These are phyloP conservation scores for Saccharomyces cerevisiae DNA, from an alignment of 805 yeast genomes.

Conservation along the genomic window DNA sequence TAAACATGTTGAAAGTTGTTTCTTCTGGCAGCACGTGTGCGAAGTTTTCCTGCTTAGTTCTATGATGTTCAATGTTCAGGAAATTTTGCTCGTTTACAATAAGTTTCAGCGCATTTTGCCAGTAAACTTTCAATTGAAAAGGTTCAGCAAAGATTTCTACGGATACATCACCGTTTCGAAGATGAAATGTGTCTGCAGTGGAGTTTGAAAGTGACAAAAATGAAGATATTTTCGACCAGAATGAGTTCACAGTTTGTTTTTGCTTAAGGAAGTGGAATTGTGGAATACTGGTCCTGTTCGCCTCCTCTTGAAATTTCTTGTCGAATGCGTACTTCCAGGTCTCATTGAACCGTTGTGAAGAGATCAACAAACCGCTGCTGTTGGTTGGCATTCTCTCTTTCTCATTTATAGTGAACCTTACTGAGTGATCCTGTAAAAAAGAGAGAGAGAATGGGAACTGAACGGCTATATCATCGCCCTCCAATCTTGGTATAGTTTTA, in stretches of 20 bases:
- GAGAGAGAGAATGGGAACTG: constrained; percentile 50
- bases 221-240: not conserved
- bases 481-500: constrained; percentile 34
- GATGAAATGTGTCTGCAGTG: not conserved
- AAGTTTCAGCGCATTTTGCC: constrained; percentile 41
- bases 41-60: constrained; percentile 40
- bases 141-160: not conserved
- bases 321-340: constrained; percentile 53
- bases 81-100: constrained; percentile 61
- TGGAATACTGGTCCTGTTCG: not conserved
- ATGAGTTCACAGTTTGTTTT: not conserved
- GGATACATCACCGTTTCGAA: not conserved
- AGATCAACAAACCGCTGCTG: constrained; percentile 29
- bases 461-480: constrained; percentile 31
- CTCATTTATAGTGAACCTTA: constrained; percentile 66
- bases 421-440: constrained; percentile 41
- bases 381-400: constrained; percentile 20
- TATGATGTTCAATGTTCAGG: constrained; percentile 75
- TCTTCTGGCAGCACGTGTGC: constrained; percentile 49
- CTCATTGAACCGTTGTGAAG: constrained; percentile 48
- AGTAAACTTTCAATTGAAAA: constrained; percentile 42
- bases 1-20: constrained; percentile 55
- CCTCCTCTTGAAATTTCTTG: constrained; percentile 9
- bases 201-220: not conserved
- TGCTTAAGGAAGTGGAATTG: not conserved